Conservation (phyloP, 768 basidiomycete genomes). For the Galerina sulciceps region DNA sequence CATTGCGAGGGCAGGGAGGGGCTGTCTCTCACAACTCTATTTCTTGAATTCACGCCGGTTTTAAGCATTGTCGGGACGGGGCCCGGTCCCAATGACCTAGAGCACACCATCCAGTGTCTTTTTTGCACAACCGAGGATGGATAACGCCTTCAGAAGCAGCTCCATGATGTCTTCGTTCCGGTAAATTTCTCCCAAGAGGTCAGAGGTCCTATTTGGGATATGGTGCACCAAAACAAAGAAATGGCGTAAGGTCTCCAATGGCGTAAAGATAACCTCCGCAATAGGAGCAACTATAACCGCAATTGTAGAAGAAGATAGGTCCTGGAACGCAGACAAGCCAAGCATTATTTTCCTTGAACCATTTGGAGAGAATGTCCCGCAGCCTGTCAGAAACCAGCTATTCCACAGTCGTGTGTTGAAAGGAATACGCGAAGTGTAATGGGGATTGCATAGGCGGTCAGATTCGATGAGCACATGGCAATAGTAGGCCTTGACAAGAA, state of each 20-base stretch:
- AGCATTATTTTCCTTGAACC: background rate
- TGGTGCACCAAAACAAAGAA: background rate
- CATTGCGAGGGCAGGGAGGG: background rate
- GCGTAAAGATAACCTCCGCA: background rate
- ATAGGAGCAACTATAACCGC: background rate
- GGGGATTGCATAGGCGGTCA: background rate
- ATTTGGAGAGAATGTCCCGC: too few relatives aligned
- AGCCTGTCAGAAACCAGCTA: too few relatives aligned
- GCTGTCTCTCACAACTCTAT: background rate
- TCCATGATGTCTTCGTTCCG: background rate
- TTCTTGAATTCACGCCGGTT: background rate
- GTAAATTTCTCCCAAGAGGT: background rate
- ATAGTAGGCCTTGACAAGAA: background rate
- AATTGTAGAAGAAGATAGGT: background rate
- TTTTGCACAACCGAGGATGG: background rate
- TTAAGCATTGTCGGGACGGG: background rate
- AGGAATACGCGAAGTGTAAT: background rate
- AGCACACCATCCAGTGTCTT: slow-evolving; percentile 3
- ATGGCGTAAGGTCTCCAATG: slow-evolving; percentile 1
- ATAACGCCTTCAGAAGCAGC: background rate
- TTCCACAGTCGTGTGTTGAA: too few relatives aligned
- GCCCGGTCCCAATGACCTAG: background rate
- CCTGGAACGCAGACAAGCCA: background rate
- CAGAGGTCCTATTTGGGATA: background rate
- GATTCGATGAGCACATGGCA: background rate